Percentiles rank a stretch among this genome's conserved stretches.
phyloP scores from a whole-genome alignment of 306 rosid species.

The Vigna radiata region DNA sequence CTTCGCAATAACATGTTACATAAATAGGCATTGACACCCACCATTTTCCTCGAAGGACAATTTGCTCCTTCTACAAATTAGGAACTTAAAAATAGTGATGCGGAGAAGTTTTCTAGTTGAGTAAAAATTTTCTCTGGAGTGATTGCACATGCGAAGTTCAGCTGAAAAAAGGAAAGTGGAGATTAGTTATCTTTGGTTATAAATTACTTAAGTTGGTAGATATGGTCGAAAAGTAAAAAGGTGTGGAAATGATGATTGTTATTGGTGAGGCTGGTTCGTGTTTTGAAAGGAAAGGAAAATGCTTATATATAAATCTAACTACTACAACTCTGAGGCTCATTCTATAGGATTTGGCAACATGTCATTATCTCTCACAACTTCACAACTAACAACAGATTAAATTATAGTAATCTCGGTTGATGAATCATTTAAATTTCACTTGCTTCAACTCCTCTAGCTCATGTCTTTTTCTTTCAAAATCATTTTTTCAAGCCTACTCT shows the following conservation, averaged over 20 bases:
- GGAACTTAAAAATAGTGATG: conserved; percentile 3
- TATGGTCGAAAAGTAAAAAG: conserved; percentile 37
- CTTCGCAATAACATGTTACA: conserved; percentile 33
- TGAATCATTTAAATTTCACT: conserved; percentile 50
- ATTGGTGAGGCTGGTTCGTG: too few relatives aligned
- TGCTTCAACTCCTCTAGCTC: conserved; percentile 50
- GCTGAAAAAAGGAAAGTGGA: neutral
- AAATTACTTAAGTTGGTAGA: conserved; percentile 42
- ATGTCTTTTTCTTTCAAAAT: conserved; percentile 47
- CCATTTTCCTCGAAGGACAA: neutral
- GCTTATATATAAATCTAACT: conserved; percentile 44
- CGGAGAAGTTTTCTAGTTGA: conserved; percentile 19
- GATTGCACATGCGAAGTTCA: conserved; percentile 18
- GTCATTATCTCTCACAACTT: conserved; percentile 74
- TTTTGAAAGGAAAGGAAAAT: conserved; percentile 53
- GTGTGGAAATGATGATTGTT: conserved; percentile 42
- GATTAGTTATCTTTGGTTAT: conserved; percentile 25
- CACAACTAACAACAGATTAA: conserved; percentile 48
- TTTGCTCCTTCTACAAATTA: neutral
- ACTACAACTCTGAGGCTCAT: conserved; percentile 38
- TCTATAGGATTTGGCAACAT: conserved; percentile 62
- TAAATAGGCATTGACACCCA: conserved; percentile 29
- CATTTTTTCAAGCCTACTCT: conserved; percentile 30
- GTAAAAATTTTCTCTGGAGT: neutral
- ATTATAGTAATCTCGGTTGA: conserved; percentile 54